phyloP scores from a whole-genome alignment of 2,329 filamentous ascomycete species.

The Alternaria alternata region DNA sequence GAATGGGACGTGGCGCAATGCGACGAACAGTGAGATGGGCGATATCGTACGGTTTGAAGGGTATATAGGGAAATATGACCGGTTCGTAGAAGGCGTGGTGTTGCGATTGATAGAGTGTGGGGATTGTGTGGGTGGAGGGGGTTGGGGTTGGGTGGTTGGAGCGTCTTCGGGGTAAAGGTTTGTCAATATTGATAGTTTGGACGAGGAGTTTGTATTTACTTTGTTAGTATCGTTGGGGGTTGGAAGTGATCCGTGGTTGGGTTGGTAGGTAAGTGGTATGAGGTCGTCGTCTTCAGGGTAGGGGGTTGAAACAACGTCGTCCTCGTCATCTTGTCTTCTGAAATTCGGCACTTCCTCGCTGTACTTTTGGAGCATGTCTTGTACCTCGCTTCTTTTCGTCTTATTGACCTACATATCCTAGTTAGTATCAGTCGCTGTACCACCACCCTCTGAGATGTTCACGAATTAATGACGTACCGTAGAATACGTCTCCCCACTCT shows the following conservation, averaged over 20 bases:
- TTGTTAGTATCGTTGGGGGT: background rate
- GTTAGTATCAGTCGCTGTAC: background rate
- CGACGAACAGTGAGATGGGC: background rate
- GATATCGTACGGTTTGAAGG: background rate
- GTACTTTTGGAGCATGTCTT: background rate
- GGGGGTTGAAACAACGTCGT: constrained; percentile 1
- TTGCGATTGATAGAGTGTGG: background rate
- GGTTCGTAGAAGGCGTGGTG: background rate
- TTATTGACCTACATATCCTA: background rate
- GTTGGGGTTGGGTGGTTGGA: constrained; percentile 9
- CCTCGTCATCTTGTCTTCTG: background rate
- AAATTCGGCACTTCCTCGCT: background rate
- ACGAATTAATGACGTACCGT: background rate
- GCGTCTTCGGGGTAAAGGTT: constrained; percentile 7
- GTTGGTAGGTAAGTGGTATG: background rate
- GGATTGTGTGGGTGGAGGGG: constrained; percentile 3
- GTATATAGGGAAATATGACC: constrained; percentile 6
- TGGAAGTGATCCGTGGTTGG: background rate
- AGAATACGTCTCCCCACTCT: constrained; percentile 2
- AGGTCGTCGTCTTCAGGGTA: constrained; percentile 10
- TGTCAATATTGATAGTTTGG: background rate
- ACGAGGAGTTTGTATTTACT: background rate
- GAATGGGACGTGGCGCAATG: background rate
- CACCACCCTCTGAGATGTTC: background rate
- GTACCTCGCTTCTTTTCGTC: background rate